These are phyloP conservation scores for Flaveria sonorensis DNA, from an alignment of 129 eudicot genomes.

Conservation along the genomic window DNA sequence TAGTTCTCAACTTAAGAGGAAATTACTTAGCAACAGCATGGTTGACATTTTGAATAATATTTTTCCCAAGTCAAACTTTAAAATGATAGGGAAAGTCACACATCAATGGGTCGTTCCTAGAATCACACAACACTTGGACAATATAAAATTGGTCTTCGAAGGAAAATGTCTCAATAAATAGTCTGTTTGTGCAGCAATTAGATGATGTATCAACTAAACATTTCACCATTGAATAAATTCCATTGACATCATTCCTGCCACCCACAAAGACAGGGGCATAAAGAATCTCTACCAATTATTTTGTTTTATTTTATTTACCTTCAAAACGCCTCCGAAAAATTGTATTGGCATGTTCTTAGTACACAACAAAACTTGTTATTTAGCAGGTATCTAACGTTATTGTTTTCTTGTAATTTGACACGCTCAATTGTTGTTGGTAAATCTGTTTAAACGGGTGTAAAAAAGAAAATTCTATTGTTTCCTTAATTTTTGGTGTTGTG, in stretches of 20 bases:
- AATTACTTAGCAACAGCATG: constrained; percentile 1
- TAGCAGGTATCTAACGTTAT: too few relatives aligned
- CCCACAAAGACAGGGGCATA: background rate
- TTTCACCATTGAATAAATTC: constrained; percentile 1
- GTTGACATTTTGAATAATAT: background rate
- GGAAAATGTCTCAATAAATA: background rate
- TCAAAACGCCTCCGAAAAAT: too few relatives aligned
- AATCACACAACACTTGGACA: background rate
- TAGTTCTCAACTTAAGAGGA: background rate
- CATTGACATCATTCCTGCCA: background rate
- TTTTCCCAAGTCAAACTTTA: background rate
- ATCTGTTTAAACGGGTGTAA: too few relatives aligned
- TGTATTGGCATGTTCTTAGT: too few relatives aligned
- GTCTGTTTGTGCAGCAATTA: background rate
- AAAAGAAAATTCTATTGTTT: too few relatives aligned
- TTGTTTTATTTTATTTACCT: background rate
- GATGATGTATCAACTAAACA: background rate
- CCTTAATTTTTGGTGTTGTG: too few relatives aligned
- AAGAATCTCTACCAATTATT: background rate
- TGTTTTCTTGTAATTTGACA: too few relatives aligned
- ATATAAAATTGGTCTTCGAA: background rate
- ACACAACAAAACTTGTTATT: too few relatives aligned
- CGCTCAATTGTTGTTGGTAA: too few relatives aligned
- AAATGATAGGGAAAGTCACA: background rate
- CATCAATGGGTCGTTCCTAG: background rate